phyloP scores from a whole-genome alignment of 306 rosid genomes.

The Malus asiatica region DNA sequence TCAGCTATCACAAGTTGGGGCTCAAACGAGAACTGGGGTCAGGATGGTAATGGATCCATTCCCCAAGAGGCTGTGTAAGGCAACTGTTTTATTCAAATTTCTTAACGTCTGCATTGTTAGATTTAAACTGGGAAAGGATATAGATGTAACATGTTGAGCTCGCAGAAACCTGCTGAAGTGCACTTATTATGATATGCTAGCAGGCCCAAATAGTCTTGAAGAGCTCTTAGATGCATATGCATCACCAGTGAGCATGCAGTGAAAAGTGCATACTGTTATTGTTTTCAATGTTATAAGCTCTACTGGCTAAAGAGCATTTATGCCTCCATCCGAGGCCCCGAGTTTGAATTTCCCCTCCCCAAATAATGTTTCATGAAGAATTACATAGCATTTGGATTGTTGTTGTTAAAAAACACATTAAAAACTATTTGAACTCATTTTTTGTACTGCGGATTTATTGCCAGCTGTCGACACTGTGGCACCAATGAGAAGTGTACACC shows the following conservation, averaged over 20 bases:
- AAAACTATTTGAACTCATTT: neutral
- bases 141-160: neutral
- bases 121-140: neutral
- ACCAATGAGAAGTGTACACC: constrained; percentile 62
- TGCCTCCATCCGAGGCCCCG: neutral
- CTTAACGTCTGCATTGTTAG: neutral
- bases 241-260: too few species aligned
- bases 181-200: neutral
- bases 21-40: constrained; percentile 35
- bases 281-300: too few species aligned
- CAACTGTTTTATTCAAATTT: constrained; percentile 3
- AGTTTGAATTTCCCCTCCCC: neutral
- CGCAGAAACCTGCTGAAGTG: neutral
- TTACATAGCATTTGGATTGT: neutral
- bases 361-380: neutral
- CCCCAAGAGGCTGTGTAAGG: constrained; percentile 67
- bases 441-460: constrained; percentile 9
- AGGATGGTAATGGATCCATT: constrained; percentile 53
- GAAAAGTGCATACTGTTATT: too few species aligned
- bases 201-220: too few species aligned
- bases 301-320: neutral
- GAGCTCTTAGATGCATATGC: too few species aligned
- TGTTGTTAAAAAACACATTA: neutral
- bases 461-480: constrained; percentile 76
- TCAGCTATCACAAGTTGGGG: constrained; percentile 46